These are phyloP conservation scores for Ceratocystis harringtonii DNA, from an alignment of 2,329 filamentous ascomycete genomes.

Conservation along the genomic window DNA sequence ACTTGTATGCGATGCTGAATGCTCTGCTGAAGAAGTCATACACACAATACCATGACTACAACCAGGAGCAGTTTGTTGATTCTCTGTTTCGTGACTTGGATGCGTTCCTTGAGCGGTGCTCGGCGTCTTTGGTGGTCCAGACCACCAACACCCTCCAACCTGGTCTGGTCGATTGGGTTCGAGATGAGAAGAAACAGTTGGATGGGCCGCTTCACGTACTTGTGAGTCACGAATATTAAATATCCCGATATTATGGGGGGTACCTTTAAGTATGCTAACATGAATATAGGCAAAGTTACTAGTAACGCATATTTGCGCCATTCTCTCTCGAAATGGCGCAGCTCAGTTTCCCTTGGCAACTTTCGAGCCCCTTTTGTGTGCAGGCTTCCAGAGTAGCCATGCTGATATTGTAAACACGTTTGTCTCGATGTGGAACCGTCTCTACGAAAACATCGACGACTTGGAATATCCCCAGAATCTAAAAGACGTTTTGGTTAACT, in stretches of 20 bases:
- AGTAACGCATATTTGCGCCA: conserved; percentile 35
- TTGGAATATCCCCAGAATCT: conserved; percentile 52
- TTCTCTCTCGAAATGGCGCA: conserved; percentile 26
- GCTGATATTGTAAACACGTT: conserved; percentile 36
- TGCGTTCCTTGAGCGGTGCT: conserved; percentile 37
- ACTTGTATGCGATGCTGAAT: conserved; percentile 47
- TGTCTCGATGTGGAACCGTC: conserved; percentile 49
- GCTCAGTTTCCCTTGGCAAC: conserved; percentile 33
- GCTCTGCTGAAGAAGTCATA: conserved; percentile 42
- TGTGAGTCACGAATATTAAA: conserved; percentile 27
- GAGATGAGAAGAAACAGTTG: conserved; percentile 32
- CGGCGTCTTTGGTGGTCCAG: conserved; percentile 35
- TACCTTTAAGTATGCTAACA: not conserved
- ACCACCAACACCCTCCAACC: conserved; percentile 46
- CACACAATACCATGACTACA: conserved; percentile 26
- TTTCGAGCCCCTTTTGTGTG: conserved; percentile 40
- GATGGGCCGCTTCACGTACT: conserved; percentile 23
- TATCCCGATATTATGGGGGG: conserved; percentile 9
- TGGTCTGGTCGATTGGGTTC: conserved; percentile 48
- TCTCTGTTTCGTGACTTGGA: conserved; percentile 40
- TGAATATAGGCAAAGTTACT: conserved; percentile 31
- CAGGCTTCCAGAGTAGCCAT: conserved; percentile 45
- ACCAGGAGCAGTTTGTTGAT: conserved; percentile 27
- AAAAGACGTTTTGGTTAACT: conserved; percentile 43
- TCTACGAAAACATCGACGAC: conserved; percentile 45